Conservation (phyloP, 2,329 filamentous ascomycete species). For the Fusarium nematophilum region DNA sequence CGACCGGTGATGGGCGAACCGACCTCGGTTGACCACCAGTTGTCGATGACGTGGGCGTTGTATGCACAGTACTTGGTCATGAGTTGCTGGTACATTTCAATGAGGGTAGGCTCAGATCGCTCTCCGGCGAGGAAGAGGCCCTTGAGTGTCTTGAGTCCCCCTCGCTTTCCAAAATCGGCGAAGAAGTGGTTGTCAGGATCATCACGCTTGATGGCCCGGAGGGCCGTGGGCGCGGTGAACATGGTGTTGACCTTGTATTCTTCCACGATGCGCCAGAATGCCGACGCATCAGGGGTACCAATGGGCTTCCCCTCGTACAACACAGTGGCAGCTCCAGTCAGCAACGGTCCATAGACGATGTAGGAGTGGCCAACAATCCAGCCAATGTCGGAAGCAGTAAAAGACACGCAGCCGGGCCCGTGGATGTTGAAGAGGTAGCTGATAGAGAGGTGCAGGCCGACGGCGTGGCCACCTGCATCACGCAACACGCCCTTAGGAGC, state of each 20-base stretch:
- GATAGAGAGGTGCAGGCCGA: constrained; percentile 84
- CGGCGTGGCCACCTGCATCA: constrained; percentile 87
- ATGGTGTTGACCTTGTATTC: constrained; percentile 87
- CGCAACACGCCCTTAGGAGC: constrained; percentile 85
- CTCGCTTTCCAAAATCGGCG: constrained; percentile 69
- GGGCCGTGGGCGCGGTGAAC: constrained; percentile 88
- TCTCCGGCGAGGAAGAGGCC: constrained; percentile 90
- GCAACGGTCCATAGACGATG: constrained; percentile 88
- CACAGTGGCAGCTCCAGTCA: constrained; percentile 86
- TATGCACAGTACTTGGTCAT: constrained; percentile 73
- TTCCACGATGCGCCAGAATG: constrained; percentile 88
- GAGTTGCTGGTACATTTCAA: constrained; percentile 82
- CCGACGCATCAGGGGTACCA: constrained; percentile 86
- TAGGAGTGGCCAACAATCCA: constrained; percentile 81
- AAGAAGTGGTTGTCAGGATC: constrained; percentile 80
- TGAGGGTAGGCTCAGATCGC: constrained; percentile 86
- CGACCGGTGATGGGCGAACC: constrained; percentile 70
- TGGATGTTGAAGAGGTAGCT: constrained; percentile 85
- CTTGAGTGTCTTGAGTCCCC: constrained; percentile 77
- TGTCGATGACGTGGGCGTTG: constrained; percentile 67
- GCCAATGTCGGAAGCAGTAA: constrained; percentile 87
- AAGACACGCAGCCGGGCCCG: constrained; percentile 80
- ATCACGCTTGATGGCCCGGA: constrained; percentile 87
- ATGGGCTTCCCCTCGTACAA: constrained; percentile 95
- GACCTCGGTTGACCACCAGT: constrained; percentile 71